phyloP scores from a whole-genome alignment of 768 basidiomycete genomes.

The Pisolithus sp. region DNA sequence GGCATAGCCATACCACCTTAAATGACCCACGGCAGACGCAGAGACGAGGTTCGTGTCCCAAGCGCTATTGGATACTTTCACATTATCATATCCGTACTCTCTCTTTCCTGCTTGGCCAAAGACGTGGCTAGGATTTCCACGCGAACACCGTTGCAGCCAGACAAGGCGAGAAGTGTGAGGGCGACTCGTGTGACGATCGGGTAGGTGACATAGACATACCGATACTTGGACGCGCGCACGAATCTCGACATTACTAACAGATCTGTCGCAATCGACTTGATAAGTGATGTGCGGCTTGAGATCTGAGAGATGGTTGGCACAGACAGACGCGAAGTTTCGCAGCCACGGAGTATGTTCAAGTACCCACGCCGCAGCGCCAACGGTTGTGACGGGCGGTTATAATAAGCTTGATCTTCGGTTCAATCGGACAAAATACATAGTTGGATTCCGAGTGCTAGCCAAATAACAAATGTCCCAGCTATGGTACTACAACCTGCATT shows the following conservation, averaged over 20 bases:
- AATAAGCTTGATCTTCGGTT: too few species aligned
- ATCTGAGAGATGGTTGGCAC: background rate
- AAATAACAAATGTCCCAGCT: too few species aligned
- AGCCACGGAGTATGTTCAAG: too few species aligned
- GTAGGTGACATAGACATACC: constrained; percentile 37
- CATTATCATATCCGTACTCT: constrained; percentile 72
- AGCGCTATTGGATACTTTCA: constrained; percentile 82
- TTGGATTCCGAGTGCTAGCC: too few species aligned
- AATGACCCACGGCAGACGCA: constrained; percentile 58
- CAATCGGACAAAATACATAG: too few species aligned
- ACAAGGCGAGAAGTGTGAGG: constrained; percentile 3
- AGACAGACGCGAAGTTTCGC: too few species aligned
- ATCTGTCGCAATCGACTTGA: constrained; percentile 1
- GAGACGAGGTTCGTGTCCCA: constrained; percentile 95
- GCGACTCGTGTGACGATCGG: background rate
- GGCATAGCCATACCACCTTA: constrained; percentile 1
- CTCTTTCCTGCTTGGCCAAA: constrained; percentile 87
- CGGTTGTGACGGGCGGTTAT: too few species aligned
- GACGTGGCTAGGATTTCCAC: constrained; percentile 62
- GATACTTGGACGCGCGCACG: constrained; percentile 81
- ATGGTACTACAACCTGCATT: too few species aligned
- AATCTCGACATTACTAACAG: constrained; percentile 66
- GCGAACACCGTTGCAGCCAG: constrained; percentile 2
- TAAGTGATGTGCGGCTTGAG: background rate
- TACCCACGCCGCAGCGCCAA: too few species aligned